These are phyloP conservation scores for Astragalus membranaceus DNA, from an alignment of 306 rosid genomes.

Conservation along the genomic window DNA sequence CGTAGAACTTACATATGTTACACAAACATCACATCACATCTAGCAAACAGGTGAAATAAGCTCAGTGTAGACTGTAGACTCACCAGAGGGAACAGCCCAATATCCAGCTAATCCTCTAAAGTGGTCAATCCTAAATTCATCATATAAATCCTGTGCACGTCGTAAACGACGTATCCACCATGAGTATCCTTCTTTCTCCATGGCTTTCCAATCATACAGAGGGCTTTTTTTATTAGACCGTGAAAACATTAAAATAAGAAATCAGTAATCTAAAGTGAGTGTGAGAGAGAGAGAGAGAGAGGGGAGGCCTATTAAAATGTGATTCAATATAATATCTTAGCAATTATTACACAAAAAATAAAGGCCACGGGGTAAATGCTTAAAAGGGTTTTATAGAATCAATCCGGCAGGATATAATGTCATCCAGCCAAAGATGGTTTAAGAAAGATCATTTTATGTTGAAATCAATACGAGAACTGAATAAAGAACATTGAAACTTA, in stretches of 20 bases:
- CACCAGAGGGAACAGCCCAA: constrained; percentile 97
- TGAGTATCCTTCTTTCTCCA: constrained; percentile 88
- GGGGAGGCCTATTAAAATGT: not conserved
- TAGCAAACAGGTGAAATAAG: constrained; percentile 18
- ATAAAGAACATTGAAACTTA: not conserved
- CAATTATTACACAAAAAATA: not conserved
- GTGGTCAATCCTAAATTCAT: constrained; percentile 92
- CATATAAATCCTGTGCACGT: constrained; percentile 77
- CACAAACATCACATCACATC: not conserved
- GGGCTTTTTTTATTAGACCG: constrained; percentile 56
- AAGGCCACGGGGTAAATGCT: not conserved
- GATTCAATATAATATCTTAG: not conserved
- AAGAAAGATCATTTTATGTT: not conserved
- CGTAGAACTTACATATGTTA: constrained; percentile 29
- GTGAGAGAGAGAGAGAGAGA: not conserved
- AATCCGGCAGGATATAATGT: not conserved
- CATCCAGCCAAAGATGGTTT: not conserved
- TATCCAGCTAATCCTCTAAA: constrained; percentile 90
- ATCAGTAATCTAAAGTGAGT: constrained; percentile 25
- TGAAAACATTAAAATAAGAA: constrained; percentile 4
- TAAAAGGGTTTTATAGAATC: constrained; percentile 3
- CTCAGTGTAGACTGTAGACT: constrained; percentile 20
- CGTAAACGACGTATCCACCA: constrained; percentile 89
- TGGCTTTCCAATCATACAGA: constrained; percentile 88
- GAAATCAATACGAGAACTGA: constrained; percentile 1